phyloP scores from a whole-genome alignment of 345 rosid species.

The Erucastrum elatum region DNA sequence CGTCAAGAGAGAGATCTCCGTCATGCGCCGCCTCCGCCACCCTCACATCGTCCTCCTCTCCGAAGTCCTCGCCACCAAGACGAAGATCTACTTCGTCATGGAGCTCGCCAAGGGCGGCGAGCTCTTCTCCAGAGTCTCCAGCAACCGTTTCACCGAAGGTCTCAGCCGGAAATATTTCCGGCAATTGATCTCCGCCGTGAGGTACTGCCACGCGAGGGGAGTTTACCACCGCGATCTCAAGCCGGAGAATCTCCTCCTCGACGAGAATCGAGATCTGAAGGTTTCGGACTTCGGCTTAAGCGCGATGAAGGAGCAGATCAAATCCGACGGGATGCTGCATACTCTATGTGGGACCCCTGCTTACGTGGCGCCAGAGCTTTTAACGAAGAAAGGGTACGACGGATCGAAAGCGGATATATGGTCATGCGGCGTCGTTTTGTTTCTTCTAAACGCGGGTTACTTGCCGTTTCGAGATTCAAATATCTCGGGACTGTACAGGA shows the following conservation, averaged over 20 bases:
- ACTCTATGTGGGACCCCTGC: constrained; percentile 68
- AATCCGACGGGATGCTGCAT: constrained; percentile 64
- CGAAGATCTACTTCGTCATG: constrained; percentile 75
- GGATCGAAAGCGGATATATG: constrained; percentile 74
- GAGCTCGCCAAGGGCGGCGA: constrained; percentile 82
- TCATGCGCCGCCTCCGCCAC: constrained; percentile 74
- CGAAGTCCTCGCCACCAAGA: constrained; percentile 71
- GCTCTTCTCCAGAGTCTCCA: constrained; percentile 61
- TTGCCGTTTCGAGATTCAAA: constrained; percentile 63
- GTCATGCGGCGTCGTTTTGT: constrained; percentile 78
- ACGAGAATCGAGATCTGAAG: constrained; percentile 64
- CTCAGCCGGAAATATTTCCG: constrained; percentile 80
- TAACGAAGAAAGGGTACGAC: constrained; percentile 75
- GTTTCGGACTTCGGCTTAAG: constrained; percentile 79
- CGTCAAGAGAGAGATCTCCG: constrained; percentile 65
- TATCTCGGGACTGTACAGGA: constrained; percentile 53
- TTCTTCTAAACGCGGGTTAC: constrained; percentile 69
- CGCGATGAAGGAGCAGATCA: constrained; percentile 59
- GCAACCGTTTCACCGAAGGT: constrained; percentile 64
- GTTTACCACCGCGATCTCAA: constrained; percentile 81
- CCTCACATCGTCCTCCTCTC: constrained; percentile 56
- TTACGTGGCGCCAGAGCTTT: constrained; percentile 56
- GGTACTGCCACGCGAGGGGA: constrained; percentile 69
- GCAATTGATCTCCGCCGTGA: constrained; percentile 68
- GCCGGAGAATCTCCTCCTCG: constrained; percentile 75